Percentiles rank a stretch among this genome's conserved stretches.
These are phyloP conservation scores for Candida xyloterini DNA, from an alignment of 805 yeast genomes.

Conservation along the genomic window DNA sequence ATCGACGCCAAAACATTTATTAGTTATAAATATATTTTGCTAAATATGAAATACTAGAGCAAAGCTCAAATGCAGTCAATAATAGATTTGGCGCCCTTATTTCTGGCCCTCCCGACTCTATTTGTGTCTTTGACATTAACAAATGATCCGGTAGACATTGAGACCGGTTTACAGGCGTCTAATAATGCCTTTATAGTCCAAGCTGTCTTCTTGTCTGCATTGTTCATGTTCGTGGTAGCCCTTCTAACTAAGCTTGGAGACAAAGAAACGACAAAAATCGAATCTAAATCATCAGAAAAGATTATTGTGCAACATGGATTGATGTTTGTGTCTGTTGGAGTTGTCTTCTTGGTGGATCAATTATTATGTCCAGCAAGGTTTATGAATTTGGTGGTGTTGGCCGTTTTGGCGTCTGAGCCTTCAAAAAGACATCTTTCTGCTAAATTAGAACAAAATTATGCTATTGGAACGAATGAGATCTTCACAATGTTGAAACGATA, in stretches of 20 bases:
- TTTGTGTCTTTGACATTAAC: constrained; percentile 31
- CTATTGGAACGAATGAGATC: constrained; percentile 13
- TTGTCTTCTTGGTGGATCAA: constrained; percentile 21
- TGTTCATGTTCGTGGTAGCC: constrained; percentile 14
- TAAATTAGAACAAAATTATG: constrained; percentile 20
- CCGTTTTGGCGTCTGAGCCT: constrained; percentile 16
- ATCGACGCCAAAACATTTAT: constrained; percentile 5
- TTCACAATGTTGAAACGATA: constrained; percentile 9
- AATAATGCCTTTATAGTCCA: constrained; percentile 15
- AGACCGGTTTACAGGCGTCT: constrained; percentile 2
- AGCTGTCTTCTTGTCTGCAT: constrained; percentile 26
- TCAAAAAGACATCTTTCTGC: constrained; percentile 14
- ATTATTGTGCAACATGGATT: neutral
- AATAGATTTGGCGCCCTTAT: constrained; percentile 33
- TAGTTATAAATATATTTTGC: neutral
- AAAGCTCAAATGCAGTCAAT: constrained; percentile 3
- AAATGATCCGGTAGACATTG: constrained; percentile 2
- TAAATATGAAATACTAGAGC: constrained; percentile 5
- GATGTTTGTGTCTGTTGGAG: constrained; percentile 16
- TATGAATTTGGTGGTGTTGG: constrained; percentile 24
- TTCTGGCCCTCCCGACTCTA: constrained; percentile 34
- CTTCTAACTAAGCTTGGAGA: constrained; percentile 2
- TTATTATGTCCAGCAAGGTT: constrained; percentile 29
- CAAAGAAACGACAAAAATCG: neutral
- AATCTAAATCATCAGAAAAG: neutral